These are phyloP conservation scores for Pseudocercospora pini-densiflorae DNA, from an alignment of 2,329 filamentous ascomycete genomes.

Conservation along the genomic window DNA sequence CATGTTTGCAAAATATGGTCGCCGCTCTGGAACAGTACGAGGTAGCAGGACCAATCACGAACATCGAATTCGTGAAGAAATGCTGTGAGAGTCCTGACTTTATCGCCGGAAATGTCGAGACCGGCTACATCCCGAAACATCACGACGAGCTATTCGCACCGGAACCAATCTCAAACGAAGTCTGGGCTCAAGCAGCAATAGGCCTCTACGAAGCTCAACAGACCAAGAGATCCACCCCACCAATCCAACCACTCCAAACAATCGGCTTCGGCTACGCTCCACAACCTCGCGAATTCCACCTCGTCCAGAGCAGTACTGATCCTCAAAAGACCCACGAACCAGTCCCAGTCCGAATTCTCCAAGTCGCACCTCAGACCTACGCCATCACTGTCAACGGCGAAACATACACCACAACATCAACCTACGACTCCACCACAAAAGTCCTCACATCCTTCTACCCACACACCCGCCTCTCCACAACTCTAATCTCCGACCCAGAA, in stretches of 20 bases:
- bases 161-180: slow-evolving; percentile 65
- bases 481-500: slow-evolving; percentile 67
- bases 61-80: slow-evolving; percentile 94
- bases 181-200: slow-evolving; percentile 85
- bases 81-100: slow-evolving; percentile 83
- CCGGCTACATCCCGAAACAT: slow-evolving; percentile 93
- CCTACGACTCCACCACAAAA: slow-evolving; percentile 50
- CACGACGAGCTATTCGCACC: slow-evolving; percentile 75
- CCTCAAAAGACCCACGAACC: slow-evolving; percentile 44
- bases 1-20: slow-evolving; percentile 80
- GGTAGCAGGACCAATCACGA: slow-evolving; percentile 89
- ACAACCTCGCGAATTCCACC: slow-evolving; percentile 66
- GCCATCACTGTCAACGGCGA: slow-evolving; percentile 52
- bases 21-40: slow-evolving; percentile 86
- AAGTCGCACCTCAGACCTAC: slow-evolving; percentile 57
- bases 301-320: slow-evolving; percentile 54
- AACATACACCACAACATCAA: slow-evolving; percentile 44
- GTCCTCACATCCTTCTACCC: slow-evolving; percentile 78
- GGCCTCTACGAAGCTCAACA: slow-evolving; percentile 60
- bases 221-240: slow-evolving; percentile 46
- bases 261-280: slow-evolving; percentile 62
- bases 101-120: slow-evolving; percentile 86
- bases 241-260: slow-evolving; percentile 37
- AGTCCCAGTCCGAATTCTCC: slow-evolving; percentile 53
- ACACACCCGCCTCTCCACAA: slow-evolving; percentile 76